Evolutionary conservation across 1,284 basidiomycete species (phyloP), one percentile per base, ranked within the genome.

Genomic region (Stereum hirsutum): DNA sequence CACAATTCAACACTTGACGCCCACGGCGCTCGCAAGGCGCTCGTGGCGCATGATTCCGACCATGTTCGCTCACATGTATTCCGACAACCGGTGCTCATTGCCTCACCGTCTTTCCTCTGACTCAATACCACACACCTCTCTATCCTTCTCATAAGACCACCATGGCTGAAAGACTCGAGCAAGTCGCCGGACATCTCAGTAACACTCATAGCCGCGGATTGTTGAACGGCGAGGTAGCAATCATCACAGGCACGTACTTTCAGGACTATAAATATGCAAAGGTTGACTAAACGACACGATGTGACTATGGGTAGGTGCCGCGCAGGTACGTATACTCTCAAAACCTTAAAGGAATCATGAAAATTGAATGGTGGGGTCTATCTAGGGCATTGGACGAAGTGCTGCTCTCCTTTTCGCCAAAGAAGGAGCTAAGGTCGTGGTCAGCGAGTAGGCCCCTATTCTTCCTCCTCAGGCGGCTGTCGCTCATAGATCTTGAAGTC

Each of bases 401-500:
- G 70, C 75, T 32, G 89, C 89, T 3, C 62, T 89, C 34, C 69
- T 89, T 39, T 92, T 89, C 51, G 84, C 88, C 5, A 79, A 78
- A 51, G 89, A 92, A 57, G 89, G 89, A 21, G 89, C 89, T 12
- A 90, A 87, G 58, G 81, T 92, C 35, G 87, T 92, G 49, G 80
- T 84, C 41, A 79, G 80, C 69, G 88, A 86, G 86, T 89, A 54
- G 55, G 78, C 23, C 14, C 14, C 17, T 7, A 14, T 24, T 14
- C 19, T 44, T 33, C 39, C 34, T 24, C 27, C 15, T 35, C 26
- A 31, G 33, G 7, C 33, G 38, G 26, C 32, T 33, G n/a, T 33
- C 6, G 23, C 28, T 36, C 42, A 37, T 48, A 21, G 15, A 24
- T 37, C 10, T 27, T 26, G 2, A 52, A 86, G 85, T 51, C 75